A percentile compares a stretch with the other conserved stretches of the same genome.
Evolutionary conservation across 768 basidiomycete species (phyloP).

Genomic region (Hirschioporus abietinus): DNA sequence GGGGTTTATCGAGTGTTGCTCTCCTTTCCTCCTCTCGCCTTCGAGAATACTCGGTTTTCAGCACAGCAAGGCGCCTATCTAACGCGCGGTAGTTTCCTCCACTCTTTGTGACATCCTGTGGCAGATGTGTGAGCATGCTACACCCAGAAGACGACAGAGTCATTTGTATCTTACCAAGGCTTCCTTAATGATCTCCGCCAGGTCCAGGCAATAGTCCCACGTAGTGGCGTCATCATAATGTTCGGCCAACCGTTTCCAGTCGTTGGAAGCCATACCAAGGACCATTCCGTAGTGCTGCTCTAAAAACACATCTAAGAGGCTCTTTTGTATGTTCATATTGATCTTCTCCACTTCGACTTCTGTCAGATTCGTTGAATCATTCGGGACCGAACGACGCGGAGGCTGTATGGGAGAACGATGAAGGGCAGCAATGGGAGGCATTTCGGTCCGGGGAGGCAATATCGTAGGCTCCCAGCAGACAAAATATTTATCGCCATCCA

Average conservation of each 20-base stretch:
- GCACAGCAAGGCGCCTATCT: background rate
- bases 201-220: background rate
- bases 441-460: background rate
- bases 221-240: background rate
- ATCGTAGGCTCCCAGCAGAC: background rate
- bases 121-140: background rate
- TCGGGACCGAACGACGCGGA: background rate
- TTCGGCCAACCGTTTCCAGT: background rate
- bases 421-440: background rate
- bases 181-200: background rate
- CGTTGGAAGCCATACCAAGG: background rate
- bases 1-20: background rate
- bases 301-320: background rate
- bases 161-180: background rate
- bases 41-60: background rate
- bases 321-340: background rate
- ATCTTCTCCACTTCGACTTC: background rate
- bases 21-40: background rate
- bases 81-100: background rate
- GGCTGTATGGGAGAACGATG: background rate
- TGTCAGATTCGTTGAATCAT: background rate
- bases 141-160: background rate
- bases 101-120: background rate
- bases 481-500: background rate
- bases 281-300: background rate